Evolutionary conservation across 352 stramenopile genomes (phyloP), one percentile per base, ranked within the genome.

Genomic region (Phytophthora pluvialis): DNA sequence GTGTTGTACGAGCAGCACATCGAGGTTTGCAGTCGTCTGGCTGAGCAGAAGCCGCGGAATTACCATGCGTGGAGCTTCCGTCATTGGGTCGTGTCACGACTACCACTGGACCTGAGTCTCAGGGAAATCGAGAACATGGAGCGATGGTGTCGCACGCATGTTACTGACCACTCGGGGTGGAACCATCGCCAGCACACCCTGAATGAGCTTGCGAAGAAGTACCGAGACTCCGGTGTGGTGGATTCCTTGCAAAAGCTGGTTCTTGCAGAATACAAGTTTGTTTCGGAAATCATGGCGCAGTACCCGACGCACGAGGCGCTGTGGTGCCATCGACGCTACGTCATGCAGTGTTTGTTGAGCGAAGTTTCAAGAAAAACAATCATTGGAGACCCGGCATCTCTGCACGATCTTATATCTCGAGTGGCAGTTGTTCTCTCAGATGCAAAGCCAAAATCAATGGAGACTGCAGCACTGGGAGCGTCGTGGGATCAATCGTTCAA

Each of bases 21-120:
- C 13, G 52, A 67, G 1, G 43, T 88, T 36, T 93, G 84, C 56
- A 61, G 44, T 36, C 64, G 71, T 13, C 53, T 95, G 16, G 72
- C 83, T 0, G 85, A 95, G 54, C 71, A 78, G 12, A 87, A 88
- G 47, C 67, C 83, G 4, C 83, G 84, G 46, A 95, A 95, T 60
- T 95, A 95, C 50, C 84, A 93, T 66, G 84, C 87, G 21, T 95
- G 87, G 87, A 93, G 84, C 56, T 94, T 89, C 57, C 83, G 87
- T 7, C 86, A 93, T 57, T 92, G 83, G 80, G 73, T 93, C 38
- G 73, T 88, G 42, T 85, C 69, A 11, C 58, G 71, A 10, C 61
- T 88, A n/a, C 29, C 65, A 0, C 25, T 62, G 0, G 46, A 64
- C 0, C 48, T 75, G 47, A 59, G 80, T 3, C 50, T 62, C 1